Conservation (phyloP, 1,139 yeast genomes). For the Arxiozyma slooffiae region DNA sequence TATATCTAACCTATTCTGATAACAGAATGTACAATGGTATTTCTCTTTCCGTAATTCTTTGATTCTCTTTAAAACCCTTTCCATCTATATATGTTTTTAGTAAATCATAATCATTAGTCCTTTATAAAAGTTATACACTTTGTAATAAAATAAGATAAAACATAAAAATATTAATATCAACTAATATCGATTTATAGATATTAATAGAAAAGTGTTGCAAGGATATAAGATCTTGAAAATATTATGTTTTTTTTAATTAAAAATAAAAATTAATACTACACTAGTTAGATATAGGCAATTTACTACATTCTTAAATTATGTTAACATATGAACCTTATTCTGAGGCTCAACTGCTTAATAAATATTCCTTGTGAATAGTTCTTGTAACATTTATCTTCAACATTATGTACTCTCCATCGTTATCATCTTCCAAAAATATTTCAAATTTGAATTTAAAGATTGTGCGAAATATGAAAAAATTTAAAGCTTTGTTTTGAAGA, state of each 20-base stretch:
- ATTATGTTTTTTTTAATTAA: too few relatives aligned
- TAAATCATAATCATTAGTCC: background rate
- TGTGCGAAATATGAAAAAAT: background rate
- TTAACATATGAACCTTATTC: too few relatives aligned
- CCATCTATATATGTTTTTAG: background rate
- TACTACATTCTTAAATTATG: background rate
- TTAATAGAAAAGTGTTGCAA: background rate
- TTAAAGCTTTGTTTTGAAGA: background rate
- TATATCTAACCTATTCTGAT: conserved; percentile 19
- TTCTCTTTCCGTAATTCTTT: too few relatives aligned
- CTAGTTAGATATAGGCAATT: too few relatives aligned
- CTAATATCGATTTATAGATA: background rate
- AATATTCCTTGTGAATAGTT: too few relatives aligned
- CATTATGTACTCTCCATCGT: background rate
- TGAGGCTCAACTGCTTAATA: background rate
- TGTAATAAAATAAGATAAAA: too few relatives aligned
- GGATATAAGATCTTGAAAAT: background rate
- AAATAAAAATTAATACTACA: too few relatives aligned
- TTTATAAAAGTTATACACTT: too few relatives aligned
- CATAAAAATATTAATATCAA: background rate
- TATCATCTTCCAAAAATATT: background rate
- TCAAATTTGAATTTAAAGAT: background rate
- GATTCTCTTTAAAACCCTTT: background rate
- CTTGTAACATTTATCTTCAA: background rate
- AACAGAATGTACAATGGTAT: conserved; percentile 22